Evolutionary conservation across 371 early-diverging fungal species (phyloP).

Genomic region (Amoeboaphelidium occidentale): DNA sequence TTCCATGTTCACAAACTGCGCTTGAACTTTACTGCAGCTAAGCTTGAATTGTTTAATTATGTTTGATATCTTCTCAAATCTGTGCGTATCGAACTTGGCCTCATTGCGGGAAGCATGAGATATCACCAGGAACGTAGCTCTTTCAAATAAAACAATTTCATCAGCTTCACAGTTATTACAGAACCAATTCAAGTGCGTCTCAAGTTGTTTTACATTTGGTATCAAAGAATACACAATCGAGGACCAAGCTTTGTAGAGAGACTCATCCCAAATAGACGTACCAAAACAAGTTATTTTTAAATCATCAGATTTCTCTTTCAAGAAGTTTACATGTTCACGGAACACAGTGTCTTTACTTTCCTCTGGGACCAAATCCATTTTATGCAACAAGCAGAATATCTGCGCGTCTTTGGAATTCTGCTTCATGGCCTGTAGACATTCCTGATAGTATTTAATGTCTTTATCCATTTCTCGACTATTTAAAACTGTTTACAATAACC

Average conservation of each 20-base stretch:
- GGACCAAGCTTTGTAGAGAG: slow-evolving; percentile 89
- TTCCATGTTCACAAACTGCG: slow-evolving; percentile 70
- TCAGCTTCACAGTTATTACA: slow-evolving; percentile 61
- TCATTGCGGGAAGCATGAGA: slow-evolving; percentile 33
- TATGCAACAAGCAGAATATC: slow-evolving; percentile 82
- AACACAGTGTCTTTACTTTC: too few relatives aligned
- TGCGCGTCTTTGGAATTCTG: slow-evolving; percentile 62
- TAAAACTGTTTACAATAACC: too few relatives aligned
- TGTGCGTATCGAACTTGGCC: slow-evolving; percentile 38
- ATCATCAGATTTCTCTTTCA: slow-evolving; percentile 40
- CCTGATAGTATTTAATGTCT: slow-evolving; percentile 69
- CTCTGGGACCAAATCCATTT: slow-evolving; percentile 78
- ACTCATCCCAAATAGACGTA: slow-evolving; percentile 91
- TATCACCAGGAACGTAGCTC: slow-evolving; percentile 79
- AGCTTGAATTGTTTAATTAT: slow-evolving; percentile 80
- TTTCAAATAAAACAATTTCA: slow-evolving; percentile 80
- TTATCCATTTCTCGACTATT: slow-evolving; percentile 43
- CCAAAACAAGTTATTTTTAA: slow-evolving; percentile 43
- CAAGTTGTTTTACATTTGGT: slow-evolving; percentile 60
- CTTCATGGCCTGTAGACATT: slow-evolving; percentile 58
- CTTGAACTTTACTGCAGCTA: slow-evolving; percentile 41
- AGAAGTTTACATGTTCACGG: slow-evolving; percentile 33
- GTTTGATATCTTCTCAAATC: slow-evolving; percentile 77
- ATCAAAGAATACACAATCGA: slow-evolving; percentile 78
- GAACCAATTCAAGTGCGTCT: slow-evolving; percentile 49